A percentile compares a stretch with the other conserved stretches of the same genome.
These are phyloP conservation scores for Fusarium irregulare DNA, from an alignment of 2,329 filamentous ascomycete genomes.

Conservation along the genomic window DNA sequence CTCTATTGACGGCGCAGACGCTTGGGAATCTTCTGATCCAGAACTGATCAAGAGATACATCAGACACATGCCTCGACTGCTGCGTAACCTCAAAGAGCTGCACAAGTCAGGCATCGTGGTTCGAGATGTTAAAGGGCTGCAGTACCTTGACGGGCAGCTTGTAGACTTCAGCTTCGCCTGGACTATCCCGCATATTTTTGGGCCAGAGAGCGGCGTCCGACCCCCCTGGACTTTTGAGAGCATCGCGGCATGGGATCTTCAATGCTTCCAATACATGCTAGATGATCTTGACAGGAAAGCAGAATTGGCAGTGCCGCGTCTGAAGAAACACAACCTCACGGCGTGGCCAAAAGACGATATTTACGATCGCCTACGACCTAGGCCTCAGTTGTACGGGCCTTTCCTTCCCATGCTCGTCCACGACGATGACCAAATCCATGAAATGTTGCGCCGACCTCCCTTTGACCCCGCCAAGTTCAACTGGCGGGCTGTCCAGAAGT, in stretches of 20 bases:
- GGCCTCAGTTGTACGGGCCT: not conserved
- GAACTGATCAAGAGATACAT: not conserved
- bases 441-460: not conserved
- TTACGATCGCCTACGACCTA: not conserved
- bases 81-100: not conserved
- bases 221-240: not conserved
- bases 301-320: not conserved
- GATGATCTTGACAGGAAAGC: not conserved
- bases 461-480: not conserved
- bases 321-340: not conserved
- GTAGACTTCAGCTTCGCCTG: not conserved
- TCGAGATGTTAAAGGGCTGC: not conserved
- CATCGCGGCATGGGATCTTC: not conserved
- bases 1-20: not conserved
- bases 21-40: accelerated
- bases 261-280: not conserved
- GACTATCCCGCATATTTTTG: not conserved
- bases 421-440: not conserved
- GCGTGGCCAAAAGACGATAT: not conserved
- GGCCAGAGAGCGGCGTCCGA: not conserved
- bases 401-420: accelerated
- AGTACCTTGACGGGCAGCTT: not conserved
- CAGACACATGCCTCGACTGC: not conserved
- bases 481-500: not conserved
- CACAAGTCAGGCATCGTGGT: not conserved